Evolutionary conservation across 1,284 basidiomycete genomes (phyloP).

Genomic region (Erythrobasidium hasegawianum): DNA sequence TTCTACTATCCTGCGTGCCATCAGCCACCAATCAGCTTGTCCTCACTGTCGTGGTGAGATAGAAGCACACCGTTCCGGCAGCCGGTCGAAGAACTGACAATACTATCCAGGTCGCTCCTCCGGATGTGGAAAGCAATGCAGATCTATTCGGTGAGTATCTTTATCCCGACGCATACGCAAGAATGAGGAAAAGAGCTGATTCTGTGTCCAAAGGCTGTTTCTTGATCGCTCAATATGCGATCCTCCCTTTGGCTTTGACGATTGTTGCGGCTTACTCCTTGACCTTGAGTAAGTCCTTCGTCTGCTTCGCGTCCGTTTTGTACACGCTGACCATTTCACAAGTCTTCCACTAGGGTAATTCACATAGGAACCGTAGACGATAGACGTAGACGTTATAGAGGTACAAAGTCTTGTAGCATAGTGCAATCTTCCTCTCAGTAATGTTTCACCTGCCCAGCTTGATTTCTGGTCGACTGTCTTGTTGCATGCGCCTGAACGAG

Average conservation of each 20-base stretch:
- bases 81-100: too few species aligned
- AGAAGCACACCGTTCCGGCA: neutral
- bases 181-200: too few species aligned
- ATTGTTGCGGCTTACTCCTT: neutral
- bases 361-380: neutral
- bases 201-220: neutral
- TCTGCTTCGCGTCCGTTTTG: too few species aligned
- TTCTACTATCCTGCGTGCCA: neutral
- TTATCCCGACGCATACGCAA: neutral
- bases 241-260: neutral
- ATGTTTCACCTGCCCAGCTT: neutral
- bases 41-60: neutral
- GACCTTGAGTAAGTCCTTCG: neutral
- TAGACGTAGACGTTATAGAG: neutral
- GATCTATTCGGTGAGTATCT: neutral
- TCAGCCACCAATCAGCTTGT: neutral
- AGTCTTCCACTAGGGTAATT: neutral
- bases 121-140: neutral
- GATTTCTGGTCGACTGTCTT: neutral
- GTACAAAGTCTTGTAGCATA: neutral
- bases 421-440: neutral
- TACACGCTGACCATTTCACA: too few species aligned
- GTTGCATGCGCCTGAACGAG: conserved; percentile 62
- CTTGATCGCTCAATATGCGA: neutral
- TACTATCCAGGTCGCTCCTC: conserved; percentile 2